phyloP scores from a whole-genome alignment of 306 rosid species.

The Albizia julibrissin region DNA sequence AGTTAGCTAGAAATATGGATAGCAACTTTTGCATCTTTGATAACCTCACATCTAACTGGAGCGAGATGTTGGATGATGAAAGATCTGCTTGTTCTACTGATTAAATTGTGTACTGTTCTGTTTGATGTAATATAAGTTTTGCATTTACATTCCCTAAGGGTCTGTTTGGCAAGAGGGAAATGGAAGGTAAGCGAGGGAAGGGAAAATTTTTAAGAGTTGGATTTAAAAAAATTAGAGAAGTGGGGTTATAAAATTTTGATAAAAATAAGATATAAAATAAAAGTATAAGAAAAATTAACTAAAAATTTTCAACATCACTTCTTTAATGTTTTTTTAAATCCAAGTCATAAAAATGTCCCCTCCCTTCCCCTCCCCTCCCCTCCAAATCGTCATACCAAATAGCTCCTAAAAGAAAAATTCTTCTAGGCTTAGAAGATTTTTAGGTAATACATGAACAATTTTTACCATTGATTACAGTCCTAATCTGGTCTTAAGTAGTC shows the following conservation, averaged over 20 bases:
- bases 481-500: constrained; percentile 11
- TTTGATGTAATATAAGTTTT: background rate
- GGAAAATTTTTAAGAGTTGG: too few species aligned
- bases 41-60: background rate
- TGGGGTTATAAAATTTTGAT: too few species aligned
- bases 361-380: too few species aligned
- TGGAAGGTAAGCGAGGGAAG: too few species aligned
- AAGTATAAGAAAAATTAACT: too few species aligned
- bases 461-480: constrained; percentile 9
- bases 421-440: background rate
- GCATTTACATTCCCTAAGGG: background rate
- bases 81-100: background rate
- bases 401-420: background rate
- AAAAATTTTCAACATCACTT: too few species aligned
- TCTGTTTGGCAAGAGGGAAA: too few species aligned
- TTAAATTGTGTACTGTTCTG: background rate
- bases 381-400: too few species aligned
- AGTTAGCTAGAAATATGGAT: background rate
- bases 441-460: constrained; percentile 1
- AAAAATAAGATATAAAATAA: too few species aligned
- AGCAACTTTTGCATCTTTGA: background rate
- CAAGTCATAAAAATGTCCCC: too few species aligned
- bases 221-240: too few species aligned
- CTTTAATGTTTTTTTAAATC: too few species aligned
- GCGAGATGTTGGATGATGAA: background rate